phyloP scores from a whole-genome alignment of 2,329 filamentous ascomycete genomes.

The Lasiodiplodia gonubiensis region DNA sequence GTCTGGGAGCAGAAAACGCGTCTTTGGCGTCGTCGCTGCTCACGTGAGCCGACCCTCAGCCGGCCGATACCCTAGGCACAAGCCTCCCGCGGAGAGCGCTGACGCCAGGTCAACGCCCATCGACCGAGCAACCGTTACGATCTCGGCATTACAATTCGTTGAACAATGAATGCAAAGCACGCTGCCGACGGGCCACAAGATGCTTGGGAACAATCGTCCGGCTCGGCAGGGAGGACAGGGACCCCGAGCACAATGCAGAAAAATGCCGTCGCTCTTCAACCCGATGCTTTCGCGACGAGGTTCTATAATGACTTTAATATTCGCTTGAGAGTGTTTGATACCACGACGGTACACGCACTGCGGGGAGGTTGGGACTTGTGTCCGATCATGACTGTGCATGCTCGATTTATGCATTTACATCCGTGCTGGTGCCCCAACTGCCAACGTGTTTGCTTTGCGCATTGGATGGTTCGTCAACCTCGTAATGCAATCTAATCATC shows the following conservation, averaged over 20 bases:
- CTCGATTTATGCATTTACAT: not conserved
- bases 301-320: not conserved
- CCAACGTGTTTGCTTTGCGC: not conserved
- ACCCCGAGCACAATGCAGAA: conserved; percentile 4
- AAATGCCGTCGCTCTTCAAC: not conserved
- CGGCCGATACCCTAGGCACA: not conserved
- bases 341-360: not conserved
- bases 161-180: not conserved
- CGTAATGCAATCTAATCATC: conserved; percentile 46
- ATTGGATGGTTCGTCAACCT: not conserved
- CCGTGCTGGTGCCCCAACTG: not conserved
- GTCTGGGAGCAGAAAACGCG: not conserved
- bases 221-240: conserved; percentile 22
- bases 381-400: not conserved
- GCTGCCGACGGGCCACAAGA: not conserved
- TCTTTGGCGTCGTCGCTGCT: not conserved
- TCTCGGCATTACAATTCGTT: not conserved
- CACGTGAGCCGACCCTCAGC: conserved; percentile 17
- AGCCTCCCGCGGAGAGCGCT: conserved; percentile 7
- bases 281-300: not conserved
- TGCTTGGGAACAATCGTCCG: conserved; percentile 1
- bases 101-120: not conserved
- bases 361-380: not conserved
- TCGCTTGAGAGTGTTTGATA: not conserved
- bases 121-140: conserved; percentile 6